Conservation (phyloP, 257 asterid species). For the Pogostemon cablin region DNA sequence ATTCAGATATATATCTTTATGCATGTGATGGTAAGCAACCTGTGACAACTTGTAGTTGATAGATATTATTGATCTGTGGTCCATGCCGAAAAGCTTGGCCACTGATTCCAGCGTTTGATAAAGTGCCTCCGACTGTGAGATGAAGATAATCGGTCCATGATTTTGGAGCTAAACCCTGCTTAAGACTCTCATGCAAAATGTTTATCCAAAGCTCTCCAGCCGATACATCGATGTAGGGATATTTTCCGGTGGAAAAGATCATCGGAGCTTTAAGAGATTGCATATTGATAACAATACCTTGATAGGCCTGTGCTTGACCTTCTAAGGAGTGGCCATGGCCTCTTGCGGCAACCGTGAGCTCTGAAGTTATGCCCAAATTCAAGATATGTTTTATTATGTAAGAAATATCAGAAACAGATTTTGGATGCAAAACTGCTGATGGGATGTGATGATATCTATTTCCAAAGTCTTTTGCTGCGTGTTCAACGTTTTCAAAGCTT, state of each 20-base stretch:
- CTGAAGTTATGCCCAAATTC: conserved; percentile 45
- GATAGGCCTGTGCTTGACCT: conserved; percentile 76
- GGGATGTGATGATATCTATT: conserved; percentile 60
- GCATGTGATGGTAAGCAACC: conserved; percentile 41
- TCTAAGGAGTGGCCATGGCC: conserved; percentile 82
- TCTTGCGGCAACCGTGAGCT: conserved; percentile 67
- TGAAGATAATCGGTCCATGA: conserved; percentile 97
- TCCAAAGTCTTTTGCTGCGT: conserved; percentile 76
- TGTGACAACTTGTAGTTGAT: conserved; percentile 82
- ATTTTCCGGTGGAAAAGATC: conserved; percentile 43
- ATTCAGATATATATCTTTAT: not conserved
- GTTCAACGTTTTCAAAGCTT: conserved; percentile 46
- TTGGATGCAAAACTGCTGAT: conserved; percentile 63
- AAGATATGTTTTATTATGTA: conserved; percentile 44
- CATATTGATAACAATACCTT: conserved; percentile 70
- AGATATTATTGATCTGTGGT: conserved; percentile 83
- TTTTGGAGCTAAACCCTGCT: conserved; percentile 75
- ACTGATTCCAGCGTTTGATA: conserved; percentile 86
- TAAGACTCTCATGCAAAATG: conserved; percentile 69
- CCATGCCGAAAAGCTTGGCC: conserved; percentile 90
- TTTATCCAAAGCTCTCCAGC: conserved; percentile 89
- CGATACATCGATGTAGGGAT: conserved; percentile 66
- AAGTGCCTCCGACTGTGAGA: conserved; percentile 90
- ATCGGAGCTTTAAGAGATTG: conserved; percentile 51
- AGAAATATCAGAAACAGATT: conserved; percentile 65